These are phyloP conservation scores for Aspergillus sp. DNA, from an alignment of 2,329 filamentous ascomycete genomes.

Conservation along the genomic window DNA sequence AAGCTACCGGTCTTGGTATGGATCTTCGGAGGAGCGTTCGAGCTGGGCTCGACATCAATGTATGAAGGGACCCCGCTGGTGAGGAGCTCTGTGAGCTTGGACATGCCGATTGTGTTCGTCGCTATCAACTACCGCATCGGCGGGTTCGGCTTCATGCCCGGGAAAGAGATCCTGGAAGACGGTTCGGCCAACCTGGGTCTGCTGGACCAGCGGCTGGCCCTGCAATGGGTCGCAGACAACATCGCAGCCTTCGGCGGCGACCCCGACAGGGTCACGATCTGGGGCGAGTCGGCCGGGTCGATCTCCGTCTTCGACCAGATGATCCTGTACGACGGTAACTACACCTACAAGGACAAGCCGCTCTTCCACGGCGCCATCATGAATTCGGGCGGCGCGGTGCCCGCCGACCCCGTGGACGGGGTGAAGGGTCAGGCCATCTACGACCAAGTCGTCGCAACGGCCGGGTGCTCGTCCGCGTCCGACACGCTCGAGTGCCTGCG, in stretches of 20 bases:
- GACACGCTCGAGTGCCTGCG: conserved; percentile 52
- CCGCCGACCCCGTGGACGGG: conserved; percentile 63
- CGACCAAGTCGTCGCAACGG: conserved; percentile 45
- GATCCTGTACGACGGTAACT: conserved; percentile 69
- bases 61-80: conserved; percentile 38
- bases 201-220: conserved; percentile 68
- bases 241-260: conserved; percentile 77
- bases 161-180: conserved; percentile 65
- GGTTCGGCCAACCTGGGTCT: conserved; percentile 70
- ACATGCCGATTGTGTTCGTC: conserved; percentile 71
- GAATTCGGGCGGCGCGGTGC: conserved; percentile 66
- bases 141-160: conserved; percentile 72
- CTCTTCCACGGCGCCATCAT: conserved; percentile 78
- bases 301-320: conserved; percentile 78
- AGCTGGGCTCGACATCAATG: conserved; percentile 46
- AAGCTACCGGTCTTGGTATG: conserved; percentile 66
- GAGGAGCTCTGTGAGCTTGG: conserved; percentile 41
- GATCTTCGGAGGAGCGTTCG: conserved; percentile 65
- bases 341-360: conserved; percentile 70
- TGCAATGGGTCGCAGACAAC: conserved; percentile 77
- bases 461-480: conserved; percentile 43
- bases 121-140: conserved; percentile 75
- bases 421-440: conserved; percentile 62
- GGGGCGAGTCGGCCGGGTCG: conserved; percentile 70
- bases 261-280: conserved; percentile 74